Base-by-base conservation (phyloP, 495 filamentous ascomycete genomes). In the Pyrenula massariospora region DNA sequence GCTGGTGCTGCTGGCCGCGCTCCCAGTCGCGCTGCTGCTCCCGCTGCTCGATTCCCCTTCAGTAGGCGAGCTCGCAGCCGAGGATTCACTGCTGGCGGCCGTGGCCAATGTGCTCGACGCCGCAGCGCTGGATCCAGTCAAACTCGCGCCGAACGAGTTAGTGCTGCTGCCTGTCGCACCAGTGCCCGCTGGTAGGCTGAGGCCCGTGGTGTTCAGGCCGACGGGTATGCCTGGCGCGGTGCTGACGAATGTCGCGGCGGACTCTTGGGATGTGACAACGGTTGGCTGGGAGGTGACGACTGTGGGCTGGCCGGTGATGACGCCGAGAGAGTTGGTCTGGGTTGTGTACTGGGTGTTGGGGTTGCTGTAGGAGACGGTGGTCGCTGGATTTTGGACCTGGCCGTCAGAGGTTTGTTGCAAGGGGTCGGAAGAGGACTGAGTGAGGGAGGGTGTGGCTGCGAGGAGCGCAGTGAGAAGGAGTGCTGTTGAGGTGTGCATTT, bases 301-400 rank as follows among this genome's bases (percentile, higher is more conserved):
- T 19, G 52, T 12, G n/a, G 71, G 67, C 61, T 75, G 71, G 15
- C 78, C 78, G 51, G 81, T 84, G 31, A 82, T 72, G 23, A 81
- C 78, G 60, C 79, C 77, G 24, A 70, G 65, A 51, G 79, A 78
- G 72, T 82, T 75, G 60, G 78, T 81, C 69, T 74, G 48, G 25
- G 69, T 72, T 47, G 77, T 66, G 61, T 66, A 77, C 20, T 67
- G 58, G 42, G 74, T 78, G 52, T 52, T 21, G 8, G 50, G 22
- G 19, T 20, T 21, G 50, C 19, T 52, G 50, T 20, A 52, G 50
- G 22, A 20, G 10, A 19, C 5, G 19, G 8, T 20, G 19, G 50
- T 52, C 5, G 22, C 50, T 10, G 50, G 19, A 20, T 20, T 24
- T 24, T 52, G 50, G 10, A 24, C 19, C 50, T 52, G 50, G 50